Base-by-base conservation (phyloP, 768 basidiomycete genomes). In the Russula olivacea region DNA sequence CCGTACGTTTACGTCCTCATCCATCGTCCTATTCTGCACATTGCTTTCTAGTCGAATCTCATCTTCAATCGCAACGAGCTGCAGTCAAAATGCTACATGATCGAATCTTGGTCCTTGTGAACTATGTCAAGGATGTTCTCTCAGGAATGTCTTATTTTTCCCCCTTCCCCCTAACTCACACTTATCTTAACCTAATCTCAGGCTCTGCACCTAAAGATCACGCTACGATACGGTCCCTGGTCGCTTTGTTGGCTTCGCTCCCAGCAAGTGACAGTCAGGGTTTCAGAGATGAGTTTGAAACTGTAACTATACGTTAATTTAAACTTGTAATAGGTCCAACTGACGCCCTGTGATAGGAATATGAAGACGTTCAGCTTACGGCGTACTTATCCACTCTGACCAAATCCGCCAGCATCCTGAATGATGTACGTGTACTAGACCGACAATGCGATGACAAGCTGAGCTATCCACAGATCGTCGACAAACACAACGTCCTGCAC, bases 1-100 rank as follows among this genome's bases (percentile, higher is more conserved):
- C 66, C 76, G 93, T 93, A 68, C 76, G 89, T 79, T 52, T 54
- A 30, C 19, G 40, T 48, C 32, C 23, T 11, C 49, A 40, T 23
- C 19, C 38, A 48, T 55, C 52, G 55, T 38, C 49, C 36, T 51
- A 50, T 55, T 38, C 66, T 61, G 57, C 56, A 62, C 7, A n/a
- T 59, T 30, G 38, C 43, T 21, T 51, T 53, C 15, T 66, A 98
- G 96, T 98, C 75, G 86, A 95, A 69, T 89, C 91, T 0, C 89
- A 93, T 76, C 77, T 98, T 55, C 87, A 89, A 62, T 89, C 94
- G 2, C 95, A 98, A 74, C 81, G 94, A 66, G 92, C 94, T 54
- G 97, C 97, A 12, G 88, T 99, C 58, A 89, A 93, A 72, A 98
- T 98, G 97, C 80, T 99, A 58, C 87, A 94, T 69, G 93, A 97